Percentiles rank a stretch among this genome's conserved stretches.
Evolutionary conservation across 2,329 filamentous ascomycete genomes (phyloP).

Genomic region (Clonostachys byssicola): DNA sequence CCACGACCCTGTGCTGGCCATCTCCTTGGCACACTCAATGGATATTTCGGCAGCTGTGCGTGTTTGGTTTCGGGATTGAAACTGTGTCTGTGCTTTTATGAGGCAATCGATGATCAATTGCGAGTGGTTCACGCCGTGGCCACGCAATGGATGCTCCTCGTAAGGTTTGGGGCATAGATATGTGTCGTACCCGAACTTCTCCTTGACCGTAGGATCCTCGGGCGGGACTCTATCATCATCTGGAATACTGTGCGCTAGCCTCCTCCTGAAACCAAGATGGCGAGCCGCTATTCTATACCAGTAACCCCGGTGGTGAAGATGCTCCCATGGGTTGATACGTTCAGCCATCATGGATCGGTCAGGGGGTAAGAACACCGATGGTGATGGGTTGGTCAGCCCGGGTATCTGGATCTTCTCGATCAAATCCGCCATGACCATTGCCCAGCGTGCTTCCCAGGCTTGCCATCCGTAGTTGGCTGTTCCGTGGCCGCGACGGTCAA

Average conservation of each 20-base stretch:
- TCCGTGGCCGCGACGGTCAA: slow-evolving; percentile 80
- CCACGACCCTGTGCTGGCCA: slow-evolving; percentile 46
- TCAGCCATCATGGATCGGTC: slow-evolving; percentile 57
- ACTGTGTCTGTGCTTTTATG: slow-evolving; percentile 46
- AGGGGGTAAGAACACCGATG: slow-evolving; percentile 44
- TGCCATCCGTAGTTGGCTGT: slow-evolving; percentile 89
- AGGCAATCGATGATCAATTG: slow-evolving; percentile 50
- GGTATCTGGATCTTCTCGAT: slow-evolving; percentile 49
- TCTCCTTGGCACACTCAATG: slow-evolving; percentile 53
- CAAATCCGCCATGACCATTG: slow-evolving; percentile 56
- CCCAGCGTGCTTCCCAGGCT: slow-evolving; percentile 83
- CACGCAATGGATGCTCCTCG: slow-evolving; percentile 50
- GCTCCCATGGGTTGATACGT: slow-evolving; percentile 57
- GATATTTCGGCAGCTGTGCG: slow-evolving; percentile 52
- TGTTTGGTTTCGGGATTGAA: slow-evolving; percentile 46
- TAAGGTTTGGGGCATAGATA: slow-evolving; percentile 64
- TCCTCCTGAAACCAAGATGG: slow-evolving; percentile 49
- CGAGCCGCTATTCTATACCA: slow-evolving; percentile 60
- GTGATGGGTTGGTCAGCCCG: slow-evolving; percentile 39
- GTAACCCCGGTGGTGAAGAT: slow-evolving; percentile 62
- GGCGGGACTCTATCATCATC: slow-evolving; percentile 52
- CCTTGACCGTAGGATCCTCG: slow-evolving; percentile 39
- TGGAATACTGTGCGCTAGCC: slow-evolving; percentile 50
- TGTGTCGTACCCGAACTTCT: slow-evolving; percentile 57
- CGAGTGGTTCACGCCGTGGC: slow-evolving; percentile 48